These are phyloP conservation scores for Xenosphaeropsis pyriputrescens DNA, from an alignment of 2,329 filamentous ascomycete species.

Conservation along the genomic window DNA sequence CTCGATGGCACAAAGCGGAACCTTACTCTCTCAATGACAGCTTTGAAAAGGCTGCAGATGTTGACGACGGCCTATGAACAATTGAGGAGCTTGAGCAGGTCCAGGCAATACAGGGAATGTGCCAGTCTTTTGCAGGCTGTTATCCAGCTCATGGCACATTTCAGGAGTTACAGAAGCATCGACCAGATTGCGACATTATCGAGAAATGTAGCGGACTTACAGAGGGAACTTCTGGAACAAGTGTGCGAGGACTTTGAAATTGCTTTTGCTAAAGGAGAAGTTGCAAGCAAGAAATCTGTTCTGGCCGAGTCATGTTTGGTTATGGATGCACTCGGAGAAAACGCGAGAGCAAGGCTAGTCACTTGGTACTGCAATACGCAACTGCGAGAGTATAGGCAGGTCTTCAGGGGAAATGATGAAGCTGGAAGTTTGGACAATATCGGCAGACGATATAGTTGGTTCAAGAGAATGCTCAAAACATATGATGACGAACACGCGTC, in stretches of 20 bases:
- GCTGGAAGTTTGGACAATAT: slow-evolving; percentile 96
- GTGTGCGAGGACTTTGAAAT: slow-evolving; percentile 99
- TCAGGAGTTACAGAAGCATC: slow-evolving; percentile 94
- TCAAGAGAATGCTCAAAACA: slow-evolving; percentile 85
- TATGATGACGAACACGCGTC: slow-evolving; percentile 86
- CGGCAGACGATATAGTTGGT: slow-evolving; percentile 87
- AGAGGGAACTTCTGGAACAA: slow-evolving; percentile 85
- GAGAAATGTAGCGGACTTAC: slow-evolving; percentile 83
- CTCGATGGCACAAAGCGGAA: slow-evolving; percentile 95
- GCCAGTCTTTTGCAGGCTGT: slow-evolving; percentile 89
- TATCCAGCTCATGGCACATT: slow-evolving; percentile 94
- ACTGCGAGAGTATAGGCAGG: slow-evolving; percentile 84
- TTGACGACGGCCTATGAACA: slow-evolving; percentile 98
- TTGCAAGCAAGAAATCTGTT: slow-evolving; percentile 51
- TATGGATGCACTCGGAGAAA: slow-evolving; percentile 86
- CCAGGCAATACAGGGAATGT: slow-evolving; percentile 87
- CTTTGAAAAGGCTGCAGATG: slow-evolving; percentile 94
- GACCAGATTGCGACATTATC: slow-evolving; percentile 93
- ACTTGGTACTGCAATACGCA: slow-evolving; percentile 99
- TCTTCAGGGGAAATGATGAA: slow-evolving; percentile 93
- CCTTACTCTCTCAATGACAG: slow-evolving; percentile 93
- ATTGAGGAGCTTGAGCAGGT: slow-evolving; percentile 66
- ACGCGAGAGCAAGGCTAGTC: slow-evolving; percentile 65
- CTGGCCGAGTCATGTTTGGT: slow-evolving; percentile 82
- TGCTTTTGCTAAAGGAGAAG: slow-evolving; percentile 79